A percentile compares a stretch with the other conserved stretches of the same genome.
Evolutionary conservation across 2,329 filamentous ascomycete genomes (phyloP).

Genomic region (Sporothrix phasma): DNA sequence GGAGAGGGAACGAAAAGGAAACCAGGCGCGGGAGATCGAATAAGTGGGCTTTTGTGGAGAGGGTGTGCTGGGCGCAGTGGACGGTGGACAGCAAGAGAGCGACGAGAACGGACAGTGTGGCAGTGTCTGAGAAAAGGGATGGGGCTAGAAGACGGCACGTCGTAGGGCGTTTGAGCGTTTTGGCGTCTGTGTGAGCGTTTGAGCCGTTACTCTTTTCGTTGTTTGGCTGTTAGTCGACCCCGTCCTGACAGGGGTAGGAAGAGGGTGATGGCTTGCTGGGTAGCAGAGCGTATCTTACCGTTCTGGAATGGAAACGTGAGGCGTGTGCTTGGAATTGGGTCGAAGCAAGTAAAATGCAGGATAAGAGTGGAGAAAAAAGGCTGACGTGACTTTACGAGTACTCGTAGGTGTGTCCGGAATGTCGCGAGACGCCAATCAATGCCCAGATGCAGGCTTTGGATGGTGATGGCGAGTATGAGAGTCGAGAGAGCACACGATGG

Average conservation of each 20-base stretch:
- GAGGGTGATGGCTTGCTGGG: not conserved
- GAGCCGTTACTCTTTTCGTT: not conserved
- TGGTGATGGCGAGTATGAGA: not conserved
- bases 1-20: constrained; percentile 1
- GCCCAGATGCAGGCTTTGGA: not conserved
- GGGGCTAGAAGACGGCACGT: not conserved
- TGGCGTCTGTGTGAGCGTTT: not conserved
- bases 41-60: constrained; percentile 4
- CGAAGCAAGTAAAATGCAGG: not conserved
- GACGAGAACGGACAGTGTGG: not conserved
- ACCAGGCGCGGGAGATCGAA: constrained; percentile 8
- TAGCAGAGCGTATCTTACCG: not conserved
- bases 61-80: not conserved
- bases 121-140: not conserved
- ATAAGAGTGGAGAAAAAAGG: not conserved
- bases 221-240: constrained; percentile 2
- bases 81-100: not conserved
- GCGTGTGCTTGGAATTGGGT: not conserved
- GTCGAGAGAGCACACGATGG: not conserved
- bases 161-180: not conserved
- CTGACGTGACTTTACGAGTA: not conserved
- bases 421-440: not conserved
- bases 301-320: not conserved
- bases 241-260: not conserved
- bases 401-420: not conserved